Base-by-base conservation (phyloP, 2,329 filamentous ascomycete species). In the Aspergillus sp. region DNA sequence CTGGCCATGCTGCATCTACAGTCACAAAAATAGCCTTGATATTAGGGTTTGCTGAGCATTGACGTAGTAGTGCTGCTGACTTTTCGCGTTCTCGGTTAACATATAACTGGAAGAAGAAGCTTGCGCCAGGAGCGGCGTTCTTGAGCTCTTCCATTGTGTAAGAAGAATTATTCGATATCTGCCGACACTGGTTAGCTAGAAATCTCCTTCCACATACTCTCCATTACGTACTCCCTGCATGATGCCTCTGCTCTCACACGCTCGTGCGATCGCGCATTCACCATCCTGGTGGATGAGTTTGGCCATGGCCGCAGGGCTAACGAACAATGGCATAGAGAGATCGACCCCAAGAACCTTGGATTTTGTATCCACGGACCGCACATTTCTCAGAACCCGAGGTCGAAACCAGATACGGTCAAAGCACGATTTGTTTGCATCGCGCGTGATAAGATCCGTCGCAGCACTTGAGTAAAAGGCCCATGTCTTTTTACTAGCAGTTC, bases 391-490 rank as follows among this genome's bases (percentile, higher is more conserved):
- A 26, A 85, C 78, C 18, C 84, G 78, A 0, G 85, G 85, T 0
- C 86, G 81, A 5, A 89, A 79, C 69, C 78, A 79, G 61, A 89
- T 85, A 24, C 79, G 71, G 41, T 78, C 73, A 64, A 85, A 86
- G 59, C 80, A 75, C 0, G 78, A 75, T 22, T 75, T 78, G 68
- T 89, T 89, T 49, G 77, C 76, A 22, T 78, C 71, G 2, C 80
- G 78, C 48, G 86, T 83, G 38, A 87, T 84, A 4, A 82, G 64
- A 80, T 80, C 87, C 5, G 85, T 88, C 11, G 86, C 83, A 2
- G 86, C 87, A 8, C 85, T 87, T 18, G 84, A 87, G 67, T 86
- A 83, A 66, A 89, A 89, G 0, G 86, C 87, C 84, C 85, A 89
- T n/a, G 86, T 83, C 66, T 89, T 89, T 41, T 81, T 79, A 8